Percentiles rank a stretch among this genome's conserved stretches.
phyloP scores from a whole-genome alignment of 2,329 filamentous ascomycete genomes.

The Talaromyces sp. region DNA sequence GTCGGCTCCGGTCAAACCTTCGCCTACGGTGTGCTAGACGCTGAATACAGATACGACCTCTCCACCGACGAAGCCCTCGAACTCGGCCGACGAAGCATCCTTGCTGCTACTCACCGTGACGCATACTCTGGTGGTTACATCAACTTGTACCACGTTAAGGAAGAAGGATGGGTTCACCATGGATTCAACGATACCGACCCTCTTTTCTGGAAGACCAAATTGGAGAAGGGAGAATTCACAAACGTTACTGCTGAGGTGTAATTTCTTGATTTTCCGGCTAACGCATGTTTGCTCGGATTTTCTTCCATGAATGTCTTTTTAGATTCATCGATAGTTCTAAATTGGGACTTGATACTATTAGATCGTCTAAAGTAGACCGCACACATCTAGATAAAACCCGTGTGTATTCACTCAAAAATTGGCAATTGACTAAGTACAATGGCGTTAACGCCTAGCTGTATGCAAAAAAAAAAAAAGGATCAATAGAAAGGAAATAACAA shows the following conservation, averaged over 20 bases:
- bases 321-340: background rate
- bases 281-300: background rate
- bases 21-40: constrained; percentile 95
- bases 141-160: constrained; percentile 98
- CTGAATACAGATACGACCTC: constrained; percentile 89
- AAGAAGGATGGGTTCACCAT: constrained; percentile 98
- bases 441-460: constrained; percentile 14
- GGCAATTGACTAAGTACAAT: background rate
- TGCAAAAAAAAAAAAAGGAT: constrained; percentile 5
- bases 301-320: constrained; percentile 5
- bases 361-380: background rate
- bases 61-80: constrained; percentile 83
- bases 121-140: constrained; percentile 99
- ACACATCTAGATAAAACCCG: background rate
- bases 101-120: constrained; percentile 94
- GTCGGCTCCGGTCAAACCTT: constrained; percentile 98
- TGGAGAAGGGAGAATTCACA: constrained; percentile 97
- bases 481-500: background rate
- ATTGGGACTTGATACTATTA: background rate
- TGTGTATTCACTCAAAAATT: background rate
- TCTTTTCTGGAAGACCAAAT: constrained; percentile 99
- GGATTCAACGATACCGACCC: constrained; percentile 98
- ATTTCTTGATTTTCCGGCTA: background rate
- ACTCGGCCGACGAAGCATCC: constrained; percentile 84
- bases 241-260: constrained; percentile 78